phyloP scores from a whole-genome alignment of 257 asterid genomes.

The Ajuga chamaepitys region DNA sequence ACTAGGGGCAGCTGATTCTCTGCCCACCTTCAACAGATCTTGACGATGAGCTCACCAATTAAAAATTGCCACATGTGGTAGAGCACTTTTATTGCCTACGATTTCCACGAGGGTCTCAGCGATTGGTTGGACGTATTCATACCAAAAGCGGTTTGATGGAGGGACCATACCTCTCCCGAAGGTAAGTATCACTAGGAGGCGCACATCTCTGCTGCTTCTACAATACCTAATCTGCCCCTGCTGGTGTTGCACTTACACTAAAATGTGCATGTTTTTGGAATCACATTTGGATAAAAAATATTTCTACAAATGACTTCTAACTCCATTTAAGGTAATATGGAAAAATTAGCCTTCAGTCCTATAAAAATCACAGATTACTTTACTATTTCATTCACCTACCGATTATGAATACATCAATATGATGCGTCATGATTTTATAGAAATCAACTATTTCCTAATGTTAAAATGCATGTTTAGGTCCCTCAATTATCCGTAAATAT shows the following conservation, averaged over 20 bases:
- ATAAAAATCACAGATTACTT: no score
- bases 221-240: constrained; percentile 14
- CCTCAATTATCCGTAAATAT: no score
- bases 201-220: not conserved
- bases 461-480: no score
- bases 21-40: not conserved
- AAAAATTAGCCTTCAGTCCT: no score
- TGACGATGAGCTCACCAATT: not conserved
- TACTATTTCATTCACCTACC: no score
- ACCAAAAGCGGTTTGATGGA: not conserved
- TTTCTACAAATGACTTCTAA: no score
- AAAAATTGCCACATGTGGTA: not conserved
- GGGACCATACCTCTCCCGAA: not conserved
- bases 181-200: not conserved
- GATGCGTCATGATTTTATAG: no score
- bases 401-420: no score
- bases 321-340: no score
- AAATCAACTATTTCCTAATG: no score
- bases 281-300: no score
- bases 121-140: constrained; percentile 7
- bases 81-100: not conserved
- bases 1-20: not conserved
- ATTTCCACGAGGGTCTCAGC: not conserved
- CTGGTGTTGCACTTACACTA: not conserved
- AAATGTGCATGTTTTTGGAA: no score